Conservation (phyloP, 176 grass and related monocot species). For the Zoysia pacifica region DNA sequence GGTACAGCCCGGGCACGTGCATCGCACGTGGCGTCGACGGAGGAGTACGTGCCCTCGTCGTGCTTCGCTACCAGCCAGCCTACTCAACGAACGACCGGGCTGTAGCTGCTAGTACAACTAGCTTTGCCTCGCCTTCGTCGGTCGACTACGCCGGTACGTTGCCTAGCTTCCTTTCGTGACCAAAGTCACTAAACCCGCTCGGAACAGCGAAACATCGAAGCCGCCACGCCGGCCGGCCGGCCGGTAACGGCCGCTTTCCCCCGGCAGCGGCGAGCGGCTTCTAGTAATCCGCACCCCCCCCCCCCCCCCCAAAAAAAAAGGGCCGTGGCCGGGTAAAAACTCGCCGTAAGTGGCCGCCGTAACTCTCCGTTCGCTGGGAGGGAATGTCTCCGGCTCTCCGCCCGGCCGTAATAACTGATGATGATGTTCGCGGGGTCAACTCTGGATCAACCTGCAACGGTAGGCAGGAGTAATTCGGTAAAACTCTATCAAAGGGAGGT, state of each 20-base stretch:
- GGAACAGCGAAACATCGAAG: neutral
- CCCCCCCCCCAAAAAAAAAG: too few relatives aligned
- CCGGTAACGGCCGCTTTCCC: neutral
- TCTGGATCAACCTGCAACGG: neutral
- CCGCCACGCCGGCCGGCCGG: neutral
- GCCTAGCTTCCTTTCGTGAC: neutral
- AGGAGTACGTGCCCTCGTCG: neutral
- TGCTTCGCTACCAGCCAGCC: neutral
- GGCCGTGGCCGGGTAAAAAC: neutral
- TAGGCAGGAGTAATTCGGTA: neutral
- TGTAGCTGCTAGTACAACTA: neutral
- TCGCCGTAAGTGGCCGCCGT: neutral
- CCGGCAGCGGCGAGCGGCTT: neutral
- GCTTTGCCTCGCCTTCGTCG: neutral
- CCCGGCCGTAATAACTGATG: neutral
- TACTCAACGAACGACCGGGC: neutral
- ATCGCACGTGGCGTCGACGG: conserved; percentile 22
- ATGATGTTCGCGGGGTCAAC: conserved; percentile 1
- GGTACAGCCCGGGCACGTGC: neutral
- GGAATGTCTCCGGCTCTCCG: conserved; percentile 24
- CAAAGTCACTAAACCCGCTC: neutral
- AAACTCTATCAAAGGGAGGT: neutral
- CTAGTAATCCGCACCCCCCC: too few relatives aligned
- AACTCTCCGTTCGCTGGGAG: conserved; percentile 5
- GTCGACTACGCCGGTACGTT: neutral